Evolutionary conservation across 2,329 filamentous ascomycete species (phyloP).

Genomic region (Microsporum canis): DNA sequence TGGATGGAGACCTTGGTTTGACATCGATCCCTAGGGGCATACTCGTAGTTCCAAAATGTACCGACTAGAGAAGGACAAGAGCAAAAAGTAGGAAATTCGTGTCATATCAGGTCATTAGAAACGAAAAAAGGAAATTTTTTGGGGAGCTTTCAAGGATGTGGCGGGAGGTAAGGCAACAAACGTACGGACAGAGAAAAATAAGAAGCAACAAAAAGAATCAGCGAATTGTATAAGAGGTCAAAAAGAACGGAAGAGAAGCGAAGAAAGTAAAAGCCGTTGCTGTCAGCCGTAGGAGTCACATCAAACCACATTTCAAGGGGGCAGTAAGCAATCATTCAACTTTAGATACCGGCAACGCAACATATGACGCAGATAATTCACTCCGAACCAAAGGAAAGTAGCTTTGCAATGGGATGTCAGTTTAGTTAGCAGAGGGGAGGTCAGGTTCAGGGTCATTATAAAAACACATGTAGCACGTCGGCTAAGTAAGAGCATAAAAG

Average conservation of each 20-base stretch:
- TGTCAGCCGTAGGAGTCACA: background rate
- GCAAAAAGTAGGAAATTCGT: conserved; percentile 6
- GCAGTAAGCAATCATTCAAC: background rate
- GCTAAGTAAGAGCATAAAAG: background rate
- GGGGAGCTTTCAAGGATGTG: background rate
- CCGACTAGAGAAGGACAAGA: conserved; percentile 1
- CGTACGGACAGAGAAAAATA: background rate
- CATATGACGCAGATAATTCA: conserved; percentile 1
- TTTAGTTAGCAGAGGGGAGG: background rate
- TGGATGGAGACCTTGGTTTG: background rate
- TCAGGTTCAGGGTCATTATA: conserved; percentile 3
- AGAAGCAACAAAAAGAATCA: background rate
- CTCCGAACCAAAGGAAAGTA: background rate
- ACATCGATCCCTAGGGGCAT: background rate
- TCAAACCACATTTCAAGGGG: background rate
- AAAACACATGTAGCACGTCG: conserved; percentile 1
- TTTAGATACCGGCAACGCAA: background rate
- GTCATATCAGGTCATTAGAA: conserved; percentile 7
- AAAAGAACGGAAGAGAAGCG: background rate
- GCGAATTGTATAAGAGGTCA: background rate
- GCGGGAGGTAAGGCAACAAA: background rate
- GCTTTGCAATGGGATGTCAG: background rate
- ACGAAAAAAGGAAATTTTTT: conserved; percentile 3
- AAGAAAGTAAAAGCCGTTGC: background rate
- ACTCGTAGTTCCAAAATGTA: conserved; percentile 2